These are phyloP conservation scores for Penicillium corylophilum DNA, from an alignment of 2,329 filamentous ascomycete genomes.

Conservation along the genomic window DNA sequence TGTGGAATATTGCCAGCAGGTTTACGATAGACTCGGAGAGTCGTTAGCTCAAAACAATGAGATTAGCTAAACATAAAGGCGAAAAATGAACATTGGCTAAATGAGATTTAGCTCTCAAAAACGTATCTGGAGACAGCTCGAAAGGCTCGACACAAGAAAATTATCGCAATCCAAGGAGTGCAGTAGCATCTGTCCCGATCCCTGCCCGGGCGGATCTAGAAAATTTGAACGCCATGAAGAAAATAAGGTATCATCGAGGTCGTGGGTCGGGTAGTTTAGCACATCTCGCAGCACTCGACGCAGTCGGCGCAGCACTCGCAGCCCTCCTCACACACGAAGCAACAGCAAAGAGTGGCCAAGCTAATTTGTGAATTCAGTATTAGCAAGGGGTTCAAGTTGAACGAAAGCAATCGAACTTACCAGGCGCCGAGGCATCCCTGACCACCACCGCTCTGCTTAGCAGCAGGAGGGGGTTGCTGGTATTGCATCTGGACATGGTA, in stretches of 20 bases:
- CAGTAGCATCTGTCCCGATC: slow-evolving; percentile 4
- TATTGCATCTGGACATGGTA: slow-evolving; percentile 30
- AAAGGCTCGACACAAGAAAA: neutral
- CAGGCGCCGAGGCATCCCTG: slow-evolving; percentile 54
- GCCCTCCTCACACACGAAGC: slow-evolving; percentile 63
- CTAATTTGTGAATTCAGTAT: slow-evolving; percentile 29
- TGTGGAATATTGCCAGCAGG: too few relatives aligned
- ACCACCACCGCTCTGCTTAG: slow-evolving; percentile 22
- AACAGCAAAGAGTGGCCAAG: slow-evolving; percentile 60
- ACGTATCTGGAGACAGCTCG: neutral
- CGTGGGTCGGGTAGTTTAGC: slow-evolving; percentile 28
- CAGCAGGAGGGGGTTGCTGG: slow-evolving; percentile 52
- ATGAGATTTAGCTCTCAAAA: neutral
- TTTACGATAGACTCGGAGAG: too few relatives aligned
- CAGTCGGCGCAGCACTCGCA: slow-evolving; percentile 66
- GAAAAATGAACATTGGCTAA: neutral
- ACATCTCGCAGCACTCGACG: slow-evolving; percentile 52
- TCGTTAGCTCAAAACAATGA: neutral
- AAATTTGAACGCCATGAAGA: slow-evolving; percentile 22
- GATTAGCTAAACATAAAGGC: neutral
- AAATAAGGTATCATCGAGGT: slow-evolving; percentile 24
- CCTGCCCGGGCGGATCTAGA: slow-evolving; percentile 2
- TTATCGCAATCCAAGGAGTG: slow-evolving; percentile 6
- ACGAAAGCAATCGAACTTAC: slow-evolving; percentile 32
- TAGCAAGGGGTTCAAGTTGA: slow-evolving; percentile 2